These are phyloP conservation scores for Ceratocystis cubensis DNA, from an alignment of 2,329 filamentous ascomycete genomes.

Conservation along the genomic window DNA sequence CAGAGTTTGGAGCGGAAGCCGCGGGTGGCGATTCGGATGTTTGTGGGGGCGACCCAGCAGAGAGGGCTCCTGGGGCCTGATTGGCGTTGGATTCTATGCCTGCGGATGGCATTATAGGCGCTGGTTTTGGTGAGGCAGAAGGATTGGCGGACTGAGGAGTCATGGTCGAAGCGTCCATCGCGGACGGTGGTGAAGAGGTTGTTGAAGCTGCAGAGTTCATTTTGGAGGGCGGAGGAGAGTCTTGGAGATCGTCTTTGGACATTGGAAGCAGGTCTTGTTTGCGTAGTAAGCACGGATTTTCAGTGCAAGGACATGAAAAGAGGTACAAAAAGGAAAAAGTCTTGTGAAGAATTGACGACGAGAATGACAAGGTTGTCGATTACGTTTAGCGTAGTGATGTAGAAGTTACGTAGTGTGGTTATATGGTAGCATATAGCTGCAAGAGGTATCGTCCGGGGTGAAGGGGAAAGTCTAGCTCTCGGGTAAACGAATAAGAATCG, in stretches of 20 bases:
- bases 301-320: background rate
- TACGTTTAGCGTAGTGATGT: too few relatives aligned
- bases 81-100: background rate
- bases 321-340: background rate
- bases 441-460: background rate
- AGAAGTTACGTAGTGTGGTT: too few relatives aligned
- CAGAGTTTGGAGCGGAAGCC: background rate
- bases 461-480: background rate
- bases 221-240: background rate
- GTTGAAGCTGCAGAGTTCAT: constrained; percentile 11
- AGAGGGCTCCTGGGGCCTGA: background rate
- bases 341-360: background rate
- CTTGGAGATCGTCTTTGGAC: background rate
- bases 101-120: background rate
- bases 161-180: background rate
- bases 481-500: constrained; percentile 10
- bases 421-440: background rate
- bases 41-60: background rate
- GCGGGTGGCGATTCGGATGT: background rate
- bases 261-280: background rate
- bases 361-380: background rate
- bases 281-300: background rate
- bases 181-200: constrained; percentile 3
- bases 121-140: background rate
- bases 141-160: background rate